These are phyloP conservation scores for Starmera amethionina DNA, from an alignment of 805 yeast genomes.

Conservation along the genomic window DNA sequence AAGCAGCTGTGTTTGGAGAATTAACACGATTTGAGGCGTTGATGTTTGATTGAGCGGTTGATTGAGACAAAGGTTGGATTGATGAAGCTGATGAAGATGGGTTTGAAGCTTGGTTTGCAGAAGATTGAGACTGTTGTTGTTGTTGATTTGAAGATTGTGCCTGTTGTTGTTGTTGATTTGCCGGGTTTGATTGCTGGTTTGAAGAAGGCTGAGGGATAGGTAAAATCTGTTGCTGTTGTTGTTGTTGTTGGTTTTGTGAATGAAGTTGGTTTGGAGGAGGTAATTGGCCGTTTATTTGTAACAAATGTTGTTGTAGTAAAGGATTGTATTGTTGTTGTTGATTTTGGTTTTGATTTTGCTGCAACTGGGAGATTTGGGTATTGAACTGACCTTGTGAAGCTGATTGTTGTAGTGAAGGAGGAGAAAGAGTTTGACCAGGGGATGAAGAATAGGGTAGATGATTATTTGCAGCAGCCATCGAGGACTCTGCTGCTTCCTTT, in stretches of 20 bases:
- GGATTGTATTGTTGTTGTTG: slow-evolving; percentile 1
- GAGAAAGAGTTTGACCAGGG: neutral
- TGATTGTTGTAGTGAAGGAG: neutral
- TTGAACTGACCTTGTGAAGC: neutral
- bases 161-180: neutral
- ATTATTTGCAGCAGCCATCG: neutral
- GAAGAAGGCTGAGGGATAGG: neutral
- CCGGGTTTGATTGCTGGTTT: neutral
- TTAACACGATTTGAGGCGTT: slow-evolving; percentile 1
- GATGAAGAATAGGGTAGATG: neutral
- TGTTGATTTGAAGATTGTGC: neutral
- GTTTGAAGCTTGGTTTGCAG: neutral
- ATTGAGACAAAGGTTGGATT: too few relatives aligned
- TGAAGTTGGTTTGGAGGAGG: slow-evolving; percentile 1
- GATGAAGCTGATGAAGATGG: neutral
- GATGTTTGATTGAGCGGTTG: neutral
- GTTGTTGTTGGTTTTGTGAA: neutral
- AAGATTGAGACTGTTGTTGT: neutral
- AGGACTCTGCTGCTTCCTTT: neutral
- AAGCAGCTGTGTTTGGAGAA: slow-evolving; percentile 1
- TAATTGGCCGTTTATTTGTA: slow-evolving; percentile 1
- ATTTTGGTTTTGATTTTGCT: too few relatives aligned
- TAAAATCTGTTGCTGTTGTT: neutral
- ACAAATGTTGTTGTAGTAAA: neutral
- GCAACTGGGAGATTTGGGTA: too few relatives aligned